Conservation (phyloP, 2,329 filamentous ascomycete species). For the Aspergillus sp. region DNA sequence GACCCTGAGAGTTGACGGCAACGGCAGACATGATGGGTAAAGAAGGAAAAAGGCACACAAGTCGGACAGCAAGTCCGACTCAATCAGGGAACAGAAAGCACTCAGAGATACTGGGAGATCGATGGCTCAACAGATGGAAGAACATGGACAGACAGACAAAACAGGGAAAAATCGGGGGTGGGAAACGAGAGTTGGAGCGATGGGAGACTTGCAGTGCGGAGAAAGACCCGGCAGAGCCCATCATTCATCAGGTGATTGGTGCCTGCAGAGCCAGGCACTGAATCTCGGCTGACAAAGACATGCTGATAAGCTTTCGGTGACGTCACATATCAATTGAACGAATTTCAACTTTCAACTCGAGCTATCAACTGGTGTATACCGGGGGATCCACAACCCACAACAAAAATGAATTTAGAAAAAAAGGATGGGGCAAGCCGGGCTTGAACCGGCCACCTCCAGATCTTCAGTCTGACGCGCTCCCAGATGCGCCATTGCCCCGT, state of each 20-base stretch:
- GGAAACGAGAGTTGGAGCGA: conserved; percentile 14
- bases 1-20: conserved; percentile 29
- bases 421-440: background rate
- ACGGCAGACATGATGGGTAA: conserved; percentile 23
- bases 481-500: background rate
- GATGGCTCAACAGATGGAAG: conserved; percentile 4
- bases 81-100: conserved; percentile 13
- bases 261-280: conserved; percentile 14
- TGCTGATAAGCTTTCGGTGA: conserved; percentile 2
- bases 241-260: conserved; percentile 20
- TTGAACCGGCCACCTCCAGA: background rate
- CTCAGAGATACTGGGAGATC: background rate
- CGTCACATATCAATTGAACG: conserved; percentile 9
- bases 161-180: background rate
- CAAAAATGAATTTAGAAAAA: background rate
- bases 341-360: background rate
- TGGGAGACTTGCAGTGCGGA: conserved; percentile 19
- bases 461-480: background rate
- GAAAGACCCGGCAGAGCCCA: conserved; percentile 16
- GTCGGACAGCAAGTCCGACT: background rate
- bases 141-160: conserved; percentile 17
- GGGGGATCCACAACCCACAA: background rate
- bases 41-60: background rate
- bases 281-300: conserved; percentile 11
- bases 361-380: background rate